phyloP scores from a whole-genome alignment of 2,329 filamentous ascomycete species.

The Fusarium drepaniforme region DNA sequence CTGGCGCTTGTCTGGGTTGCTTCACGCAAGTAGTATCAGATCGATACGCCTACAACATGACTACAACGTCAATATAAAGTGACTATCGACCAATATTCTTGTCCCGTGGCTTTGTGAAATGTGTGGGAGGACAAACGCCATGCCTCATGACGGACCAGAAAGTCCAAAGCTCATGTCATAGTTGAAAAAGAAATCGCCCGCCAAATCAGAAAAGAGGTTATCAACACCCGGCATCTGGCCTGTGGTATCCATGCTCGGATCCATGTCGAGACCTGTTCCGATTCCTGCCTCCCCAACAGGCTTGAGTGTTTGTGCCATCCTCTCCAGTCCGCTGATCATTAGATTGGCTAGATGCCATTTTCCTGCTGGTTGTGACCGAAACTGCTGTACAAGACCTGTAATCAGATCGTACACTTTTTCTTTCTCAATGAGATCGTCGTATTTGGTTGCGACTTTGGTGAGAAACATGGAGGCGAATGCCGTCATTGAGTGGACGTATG shows the following conservation, averaged over 20 bases:
- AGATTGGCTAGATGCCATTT: slow-evolving; percentile 59
- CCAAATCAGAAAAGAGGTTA: slow-evolving; percentile 27
- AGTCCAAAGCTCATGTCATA: slow-evolving; percentile 29
- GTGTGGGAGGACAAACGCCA: too few species aligned
- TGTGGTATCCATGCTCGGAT: not conserved
- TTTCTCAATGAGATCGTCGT: slow-evolving; percentile 54
- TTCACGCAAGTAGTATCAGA: too few species aligned
- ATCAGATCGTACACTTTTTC: slow-evolving; percentile 52
- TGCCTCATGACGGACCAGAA: not conserved
- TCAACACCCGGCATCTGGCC: slow-evolving; percentile 16
- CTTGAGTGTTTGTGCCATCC: slow-evolving; percentile 29
- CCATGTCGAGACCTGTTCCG: not conserved
- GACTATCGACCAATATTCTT: too few species aligned
- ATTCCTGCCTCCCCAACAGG: slow-evolving; percentile 1
- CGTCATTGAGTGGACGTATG: slow-evolving; percentile 65
- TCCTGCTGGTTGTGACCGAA: slow-evolving; percentile 53
- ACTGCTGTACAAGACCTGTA: slow-evolving; percentile 52
- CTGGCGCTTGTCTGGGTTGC: too few species aligned
- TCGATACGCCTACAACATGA: too few species aligned
- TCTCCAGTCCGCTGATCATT: slow-evolving; percentile 58
- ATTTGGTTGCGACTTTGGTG: slow-evolving; percentile 57
- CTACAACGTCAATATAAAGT: too few species aligned
- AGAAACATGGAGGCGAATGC: slow-evolving; percentile 64
- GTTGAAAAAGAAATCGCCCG: slow-evolving; percentile 30
- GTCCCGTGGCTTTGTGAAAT: too few species aligned